These are phyloP conservation scores for Apiotrichum brassicae DNA, from an alignment of 1,284 basidiomycete genomes.

Conservation along the genomic window DNA sequence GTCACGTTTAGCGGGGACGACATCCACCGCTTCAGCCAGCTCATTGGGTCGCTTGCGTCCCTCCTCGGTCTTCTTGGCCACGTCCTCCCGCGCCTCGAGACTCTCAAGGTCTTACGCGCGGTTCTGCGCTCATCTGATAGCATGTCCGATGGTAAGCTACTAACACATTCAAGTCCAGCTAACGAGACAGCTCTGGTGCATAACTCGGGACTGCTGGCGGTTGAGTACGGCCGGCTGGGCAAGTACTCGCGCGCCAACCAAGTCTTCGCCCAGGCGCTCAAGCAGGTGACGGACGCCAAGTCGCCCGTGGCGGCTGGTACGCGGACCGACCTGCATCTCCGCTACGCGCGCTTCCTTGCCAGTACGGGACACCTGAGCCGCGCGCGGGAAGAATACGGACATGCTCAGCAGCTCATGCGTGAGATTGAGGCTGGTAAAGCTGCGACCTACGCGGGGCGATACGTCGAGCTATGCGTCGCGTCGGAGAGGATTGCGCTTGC, in stretches of 20 bases:
- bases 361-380: slow-evolving; percentile 56
- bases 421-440: slow-evolving; percentile 23
- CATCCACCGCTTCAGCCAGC: slow-evolving; percentile 50
- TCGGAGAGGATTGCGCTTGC: slow-evolving; percentile 68
- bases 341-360: slow-evolving; percentile 62
- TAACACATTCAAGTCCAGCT: no score
- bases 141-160: slow-evolving; percentile 27
- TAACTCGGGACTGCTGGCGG: slow-evolving; percentile 63
- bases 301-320: slow-evolving; percentile 26
- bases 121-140: slow-evolving; percentile 52
- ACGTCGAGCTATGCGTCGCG: slow-evolving; percentile 55
- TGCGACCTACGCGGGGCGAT: slow-evolving; percentile 53
- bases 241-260: slow-evolving; percentile 59
- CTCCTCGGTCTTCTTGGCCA: slow-evolving; percentile 62
- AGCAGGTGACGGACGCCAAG: slow-evolving; percentile 43
- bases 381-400: slow-evolving; percentile 43
- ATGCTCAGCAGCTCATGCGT: slow-evolving; percentile 49
- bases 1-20: slow-evolving; percentile 48
- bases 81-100: slow-evolving; percentile 49
- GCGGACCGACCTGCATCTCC: slow-evolving; percentile 56
- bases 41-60: slow-evolving; percentile 49
- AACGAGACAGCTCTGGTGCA: slow-evolving; percentile 56
- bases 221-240: slow-evolving; percentile 70
- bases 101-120: slow-evolving; percentile 53
- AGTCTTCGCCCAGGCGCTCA: slow-evolving; percentile 56